phyloP scores from a whole-genome alignment of 2,329 filamentous ascomycete species.

The Arthrobotrys conoides region DNA sequence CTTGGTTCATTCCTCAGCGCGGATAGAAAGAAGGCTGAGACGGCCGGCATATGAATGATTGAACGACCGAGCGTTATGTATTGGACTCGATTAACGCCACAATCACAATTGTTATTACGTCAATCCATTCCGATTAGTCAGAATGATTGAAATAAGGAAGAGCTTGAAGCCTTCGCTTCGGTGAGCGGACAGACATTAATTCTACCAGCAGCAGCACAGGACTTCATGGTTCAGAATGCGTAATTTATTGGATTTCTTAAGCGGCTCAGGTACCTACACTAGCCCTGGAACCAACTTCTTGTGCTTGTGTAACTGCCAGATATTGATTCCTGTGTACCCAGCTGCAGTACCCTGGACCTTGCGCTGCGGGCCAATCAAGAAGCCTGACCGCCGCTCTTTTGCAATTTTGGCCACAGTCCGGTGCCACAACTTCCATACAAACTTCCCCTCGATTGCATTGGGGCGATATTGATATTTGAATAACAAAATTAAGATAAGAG shows the following conservation, averaged over 20 bases:
- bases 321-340: too few species aligned
- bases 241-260: too few species aligned
- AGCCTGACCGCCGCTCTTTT: neutral
- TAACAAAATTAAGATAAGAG: too few species aligned
- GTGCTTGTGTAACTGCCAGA: too few species aligned
- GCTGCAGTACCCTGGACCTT: neutral
- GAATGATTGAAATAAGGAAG: neutral
- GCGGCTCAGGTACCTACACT: too few species aligned
- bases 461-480: too few species aligned
- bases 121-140: neutral
- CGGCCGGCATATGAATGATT: conserved; percentile 1
- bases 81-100: conserved; percentile 15
- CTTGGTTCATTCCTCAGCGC: neutral
- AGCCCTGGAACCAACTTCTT: too few species aligned
- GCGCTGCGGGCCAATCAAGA: conserved; percentile 11
- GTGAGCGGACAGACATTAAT: neutral
- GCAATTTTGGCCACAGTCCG: neutral
- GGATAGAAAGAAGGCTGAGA: conserved; percentile 8
- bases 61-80: neutral
- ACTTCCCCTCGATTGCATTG: neutral
- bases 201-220: too few species aligned
- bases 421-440: neutral
- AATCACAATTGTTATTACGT: conserved; percentile 18
- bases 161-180: neutral
- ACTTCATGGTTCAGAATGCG: too few species aligned